Conservation (phyloP, 768 basidiomycete genomes). For the Candolleomyces aberdarensis region DNA sequence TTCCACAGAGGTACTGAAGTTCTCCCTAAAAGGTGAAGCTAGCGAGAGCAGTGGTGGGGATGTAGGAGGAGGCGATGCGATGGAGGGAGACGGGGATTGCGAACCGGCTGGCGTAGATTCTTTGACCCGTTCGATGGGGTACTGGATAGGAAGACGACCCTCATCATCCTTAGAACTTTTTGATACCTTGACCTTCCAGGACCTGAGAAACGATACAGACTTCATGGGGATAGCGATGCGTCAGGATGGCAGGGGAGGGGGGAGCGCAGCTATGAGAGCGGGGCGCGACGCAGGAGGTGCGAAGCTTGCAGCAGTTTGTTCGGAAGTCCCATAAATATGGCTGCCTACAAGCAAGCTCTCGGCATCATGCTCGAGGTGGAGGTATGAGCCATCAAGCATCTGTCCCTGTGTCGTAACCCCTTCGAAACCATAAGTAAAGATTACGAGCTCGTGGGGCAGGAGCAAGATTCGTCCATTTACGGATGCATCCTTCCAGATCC, state of each 20-base stretch:
- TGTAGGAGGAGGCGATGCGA: background rate
- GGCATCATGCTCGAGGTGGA: constrained; percentile 19
- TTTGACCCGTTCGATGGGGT: constrained; percentile 6
- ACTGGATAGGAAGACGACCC: constrained; percentile 7
- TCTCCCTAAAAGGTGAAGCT: background rate
- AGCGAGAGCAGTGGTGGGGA: background rate
- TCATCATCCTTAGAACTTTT: constrained; percentile 19
- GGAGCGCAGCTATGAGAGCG: constrained; percentile 3
- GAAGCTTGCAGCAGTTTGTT: background rate
- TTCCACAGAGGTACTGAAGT: constrained; percentile 3
- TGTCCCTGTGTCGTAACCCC: constrained; percentile 26
- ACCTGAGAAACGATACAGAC: constrained; percentile 34
- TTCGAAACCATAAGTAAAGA: constrained; percentile 10
- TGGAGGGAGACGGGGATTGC: constrained; percentile 1
- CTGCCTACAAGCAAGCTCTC: constrained; percentile 21
- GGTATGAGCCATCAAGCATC: constrained; percentile 25
- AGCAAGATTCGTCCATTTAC: constrained; percentile 5
- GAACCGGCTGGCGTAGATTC: background rate
- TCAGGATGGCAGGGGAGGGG: constrained; percentile 3
- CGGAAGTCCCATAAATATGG: constrained; percentile 16
- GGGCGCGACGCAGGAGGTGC: too few species aligned
- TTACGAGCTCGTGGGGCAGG: constrained; percentile 15
- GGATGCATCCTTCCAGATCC: constrained; percentile 4
- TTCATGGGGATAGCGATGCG: constrained; percentile 28
- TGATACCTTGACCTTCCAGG: constrained; percentile 35